Base-by-base conservation (phyloP, 2,329 filamentous ascomycete species). In the Aspergillus viridinutans region DNA sequence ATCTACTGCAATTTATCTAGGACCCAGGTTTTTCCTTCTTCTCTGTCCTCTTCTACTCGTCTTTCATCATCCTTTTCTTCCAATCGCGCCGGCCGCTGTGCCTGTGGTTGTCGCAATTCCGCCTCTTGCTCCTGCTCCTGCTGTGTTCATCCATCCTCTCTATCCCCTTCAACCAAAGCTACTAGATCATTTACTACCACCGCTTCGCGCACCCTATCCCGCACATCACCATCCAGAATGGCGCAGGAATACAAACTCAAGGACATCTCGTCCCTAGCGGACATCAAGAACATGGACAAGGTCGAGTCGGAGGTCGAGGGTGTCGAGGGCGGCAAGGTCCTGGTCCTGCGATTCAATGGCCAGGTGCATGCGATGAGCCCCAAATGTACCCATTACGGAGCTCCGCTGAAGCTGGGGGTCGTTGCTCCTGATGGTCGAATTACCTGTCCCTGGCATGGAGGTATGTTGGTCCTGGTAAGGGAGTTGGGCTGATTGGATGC, bases 371-470 rank as follows among this genome's bases (percentile, higher is more conserved):
- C 92, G 29, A 74, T 95, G 38, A 92, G 90, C 38, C 80, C 90
- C 42, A 94, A 88, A 64, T 99, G 94, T 71, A 87, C 85, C 14
- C 93, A 97, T 76, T 97, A 96, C 72, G 93, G 94, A 35, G 94
- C 93, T 43, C 94, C 94, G 14, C 77, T 99, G 62, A 85, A 86
- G 53, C 91, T 93, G 64, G 94, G 94, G 54, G 87, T 97, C 7
- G 76, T 99, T 61, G 90, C 90, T 7, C 84, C 85, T 2, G 87
- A 89, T 64, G 94, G 94, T 4, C 83, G 91, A 52, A 76, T 99
- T 60, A 96, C 90, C 6, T 99, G 94, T 73, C 92, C 93, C 3
- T 97, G 94, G 94, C 93, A 97, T 72, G 93, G 93, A 78, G 91
- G 90, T 94, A 72, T 63, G 81, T 73, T 20, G 49, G 50, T 17